Evolutionary conservation across 768 basidiomycete species (phyloP).

Genomic region (Solioccasus polychromus): DNA sequence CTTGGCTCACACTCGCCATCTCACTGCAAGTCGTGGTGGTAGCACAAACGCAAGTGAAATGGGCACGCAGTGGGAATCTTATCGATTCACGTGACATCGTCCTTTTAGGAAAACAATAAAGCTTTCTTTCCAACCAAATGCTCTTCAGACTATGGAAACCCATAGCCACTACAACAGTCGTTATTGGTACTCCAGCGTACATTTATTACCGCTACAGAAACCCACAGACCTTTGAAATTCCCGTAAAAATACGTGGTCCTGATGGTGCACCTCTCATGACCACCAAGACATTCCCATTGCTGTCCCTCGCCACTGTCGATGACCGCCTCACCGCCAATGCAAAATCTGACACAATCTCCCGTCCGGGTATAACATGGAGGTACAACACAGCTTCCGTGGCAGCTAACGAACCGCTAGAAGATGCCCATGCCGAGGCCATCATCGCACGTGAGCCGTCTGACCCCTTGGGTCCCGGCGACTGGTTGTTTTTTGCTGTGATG

Average conservation of each 20-base stretch:
- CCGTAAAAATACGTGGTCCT: slow-evolving; percentile 48
- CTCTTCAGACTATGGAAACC: slow-evolving; percentile 69
- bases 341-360: slow-evolving; percentile 40
- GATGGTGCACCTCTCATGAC: slow-evolving; percentile 61
- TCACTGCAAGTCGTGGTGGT: slow-evolving; percentile 27
- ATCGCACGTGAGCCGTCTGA: slow-evolving; percentile 62
- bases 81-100: slow-evolving; percentile 27
- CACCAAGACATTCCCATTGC: slow-evolving; percentile 50
- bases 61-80: slow-evolving; percentile 24
- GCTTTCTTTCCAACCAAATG: too few relatives aligned
- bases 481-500: slow-evolving; percentile 86
- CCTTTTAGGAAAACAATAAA: too few relatives aligned
- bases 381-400: slow-evolving; percentile 77
- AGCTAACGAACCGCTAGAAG: slow-evolving; percentile 91
- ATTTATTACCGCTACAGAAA: slow-evolving; percentile 48
- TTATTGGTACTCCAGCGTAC: slow-evolving; percentile 59
- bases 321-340: slow-evolving; percentile 56
- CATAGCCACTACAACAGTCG: slow-evolving; percentile 49
- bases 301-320: slow-evolving; percentile 54
- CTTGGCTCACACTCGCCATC: slow-evolving; percentile 21
- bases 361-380: slow-evolving; percentile 65
- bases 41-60: slow-evolving; percentile 18
- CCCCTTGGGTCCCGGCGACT: slow-evolving; percentile 60
- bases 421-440: slow-evolving; percentile 72
- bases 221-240: slow-evolving; percentile 56